A percentile compares a stretch with the other conserved stretches of the same genome.
phyloP scores from a whole-genome alignment of 2,329 filamentous ascomycete genomes.

The Annulohypoxylon truncatum region DNA sequence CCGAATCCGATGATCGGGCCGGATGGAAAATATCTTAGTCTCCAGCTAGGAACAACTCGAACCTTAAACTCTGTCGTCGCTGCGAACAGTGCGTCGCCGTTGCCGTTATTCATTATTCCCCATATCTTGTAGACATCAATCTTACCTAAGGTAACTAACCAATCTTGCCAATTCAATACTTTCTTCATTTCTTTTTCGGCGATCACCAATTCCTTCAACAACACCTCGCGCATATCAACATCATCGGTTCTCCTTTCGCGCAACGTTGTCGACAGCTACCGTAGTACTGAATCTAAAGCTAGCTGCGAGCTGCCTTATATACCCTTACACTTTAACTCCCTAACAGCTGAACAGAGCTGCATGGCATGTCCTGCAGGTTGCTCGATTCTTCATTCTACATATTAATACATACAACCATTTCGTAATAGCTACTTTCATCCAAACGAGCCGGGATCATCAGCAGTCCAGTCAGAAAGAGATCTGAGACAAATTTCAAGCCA shows the following conservation, averaged over 20 bases:
- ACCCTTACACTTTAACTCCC: neutral
- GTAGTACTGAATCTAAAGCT: slow-evolving; percentile 2
- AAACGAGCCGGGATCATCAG: slow-evolving; percentile 29
- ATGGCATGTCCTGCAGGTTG: slow-evolving; percentile 41
- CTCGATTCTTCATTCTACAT: slow-evolving; percentile 34
- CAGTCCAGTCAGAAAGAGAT: slow-evolving; percentile 27
- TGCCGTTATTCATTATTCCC: slow-evolving; percentile 1
- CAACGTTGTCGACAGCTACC: slow-evolving; percentile 14
- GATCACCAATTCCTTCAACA: slow-evolving; percentile 16
- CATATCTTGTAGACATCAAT: slow-evolving; percentile 21
- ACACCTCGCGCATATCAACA: neutral
- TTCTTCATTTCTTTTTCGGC: slow-evolving; percentile 19
- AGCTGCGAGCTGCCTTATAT: slow-evolving; percentile 11
- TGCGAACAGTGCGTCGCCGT: slow-evolving; percentile 25
- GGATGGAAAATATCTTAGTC: slow-evolving; percentile 24
- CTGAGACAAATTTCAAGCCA: slow-evolving; percentile 40
- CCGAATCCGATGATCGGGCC: slow-evolving; percentile 38
- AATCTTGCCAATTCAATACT: slow-evolving; percentile 24
- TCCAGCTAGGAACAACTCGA: slow-evolving; percentile 6
- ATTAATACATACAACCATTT: slow-evolving; percentile 36
- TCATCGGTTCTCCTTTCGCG: slow-evolving; percentile 3
- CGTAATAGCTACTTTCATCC: slow-evolving; percentile 33
- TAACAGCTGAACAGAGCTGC: slow-evolving; percentile 22
- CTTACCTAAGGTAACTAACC: slow-evolving; percentile 18
- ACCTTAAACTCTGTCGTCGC: slow-evolving; percentile 16